phyloP scores from a whole-genome alignment of 73 alveolate genomes.

The Paramecium sonneborni region DNA sequence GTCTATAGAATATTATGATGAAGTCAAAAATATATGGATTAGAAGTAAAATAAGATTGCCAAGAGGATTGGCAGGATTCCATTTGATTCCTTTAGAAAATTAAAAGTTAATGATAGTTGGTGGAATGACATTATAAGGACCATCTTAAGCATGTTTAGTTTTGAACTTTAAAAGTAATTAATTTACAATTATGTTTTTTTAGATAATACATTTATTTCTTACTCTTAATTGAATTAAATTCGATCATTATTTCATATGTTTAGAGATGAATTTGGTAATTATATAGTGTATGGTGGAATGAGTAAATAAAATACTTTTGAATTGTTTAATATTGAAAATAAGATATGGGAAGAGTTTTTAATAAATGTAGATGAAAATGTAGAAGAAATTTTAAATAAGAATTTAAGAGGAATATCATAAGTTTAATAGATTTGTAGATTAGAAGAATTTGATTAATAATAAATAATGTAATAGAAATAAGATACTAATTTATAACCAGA shows the following conservation, averaged over 20 bases:
- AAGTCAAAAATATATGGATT: constrained; percentile 25
- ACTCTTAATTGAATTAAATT: not conserved
- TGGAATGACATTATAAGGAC: constrained; percentile 53
- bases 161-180: not conserved
- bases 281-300: constrained; percentile 49
- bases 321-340: not conserved
- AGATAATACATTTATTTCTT: not conserved
- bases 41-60: not conserved
- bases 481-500: not conserved
- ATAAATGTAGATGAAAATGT: not conserved
- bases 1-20: constrained; percentile 33
- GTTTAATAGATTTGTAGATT: not conserved
- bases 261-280: constrained; percentile 9
- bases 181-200: not conserved
- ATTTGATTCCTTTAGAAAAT: not conserved
- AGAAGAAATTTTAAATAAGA: not conserved
- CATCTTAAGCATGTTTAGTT: not conserved
- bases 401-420: constrained; percentile 23
- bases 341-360: not conserved
- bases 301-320: constrained; percentile 37
- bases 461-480: not conserved
- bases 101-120: constrained; percentile 1
- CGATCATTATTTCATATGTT: constrained; percentile 29
- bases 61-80: constrained; percentile 50
- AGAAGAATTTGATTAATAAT: not conserved